Evolutionary conservation across 352 stramenopile genomes (phyloP), one percentile per base, ranked within the genome.

Genomic region (Bremia lactucae): DNA sequence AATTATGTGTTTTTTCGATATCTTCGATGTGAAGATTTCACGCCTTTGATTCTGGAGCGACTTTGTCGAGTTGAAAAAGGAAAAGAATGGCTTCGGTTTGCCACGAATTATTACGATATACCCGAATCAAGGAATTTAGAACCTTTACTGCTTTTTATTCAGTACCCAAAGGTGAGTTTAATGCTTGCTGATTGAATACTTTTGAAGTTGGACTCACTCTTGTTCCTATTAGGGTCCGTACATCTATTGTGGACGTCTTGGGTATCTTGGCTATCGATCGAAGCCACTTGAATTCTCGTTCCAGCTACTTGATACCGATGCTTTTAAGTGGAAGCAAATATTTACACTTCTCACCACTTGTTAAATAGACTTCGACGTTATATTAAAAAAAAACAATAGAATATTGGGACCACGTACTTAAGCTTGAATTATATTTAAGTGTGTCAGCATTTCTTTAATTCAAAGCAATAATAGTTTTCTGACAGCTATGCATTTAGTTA

Each of bases 231-330:
- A 72, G 31, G 67, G 72, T 0, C 63, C 74, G 0, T 83, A 82
- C 59, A 66, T 87, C 16, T 87, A 87, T 57, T 82, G 68, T 37
- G 74, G 74, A 1, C 69, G 63, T 2, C 59, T 87, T 18, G 74
- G 69, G 1, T 72, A 71, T 34, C 45, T 87, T 7, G 74, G 74
- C 11, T 42, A 72, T 28, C 40, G 42, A 19, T 33, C 44, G 8
- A 42, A 49, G 0, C 67, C 69, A 20, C 38, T 87, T 1, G 65
- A 83, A 35, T 75, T 84, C 35, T 72, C 65, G 0, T 87, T 74
- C 52, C 72, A 87, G 36, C 46, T 87, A 31, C 55, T 83, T 2
- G 74, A 87, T 39, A 22, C 58, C 3, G 49, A 62, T 4, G 42
- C 54, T 13, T 28, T 67, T 2, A 51, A 67, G 25, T 71, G 56